Base-by-base conservation (phyloP, 2,329 filamentous ascomycete species). In the Paracorniculantispora psalliotae region DNA sequence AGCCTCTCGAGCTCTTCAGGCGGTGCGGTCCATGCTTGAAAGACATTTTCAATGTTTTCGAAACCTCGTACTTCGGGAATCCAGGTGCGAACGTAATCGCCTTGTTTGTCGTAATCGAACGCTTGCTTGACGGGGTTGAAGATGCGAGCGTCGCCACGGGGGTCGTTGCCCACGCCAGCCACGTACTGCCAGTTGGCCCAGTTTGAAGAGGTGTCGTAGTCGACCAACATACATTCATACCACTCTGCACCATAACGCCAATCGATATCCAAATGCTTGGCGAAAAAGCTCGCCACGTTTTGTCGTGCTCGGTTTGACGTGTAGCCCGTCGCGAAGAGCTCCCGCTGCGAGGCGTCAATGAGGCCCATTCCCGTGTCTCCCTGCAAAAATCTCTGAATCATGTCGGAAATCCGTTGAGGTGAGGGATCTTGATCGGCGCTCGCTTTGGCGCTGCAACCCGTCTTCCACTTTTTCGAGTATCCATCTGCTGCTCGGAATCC, bases 171-270 rank as follows among this genome's bases (percentile, higher is more conserved):
- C 0, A 93, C 88, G 0, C 90, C 90, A 0, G 89, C 81, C 0
- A 90, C 83, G 62, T 93, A 93, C 70, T 92, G 89, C 90, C 89
- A 92, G 66, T 91, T 92, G 10, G 85, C 85, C 89, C 89, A 93
- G 64, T 92, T 92, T 61, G 81, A 88, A 15, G 82, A 84, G 0
- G 89, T 80, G 64, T 93, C 90, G 68, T 92, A 91, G 68, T 94
- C 90, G 30, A 87, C 77, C 3, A 92, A 78, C 67, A 89, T 75
- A 68, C 81, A 83, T 69, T 93, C 90, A 67, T 92, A 93, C 88
- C 88, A 93, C 69, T 92, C 90, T 0, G 89, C 90, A 0, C 90
- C 90, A 15, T 90, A 79, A 0, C 89, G 82, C 90, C 90, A 94
- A 71, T 93, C 90, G 23, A 93, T 85, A 1, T 80, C 79, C 3